Base-by-base conservation (phyloP, 192 early-diverging fungal species). In the Coemansia sp. region DNA sequence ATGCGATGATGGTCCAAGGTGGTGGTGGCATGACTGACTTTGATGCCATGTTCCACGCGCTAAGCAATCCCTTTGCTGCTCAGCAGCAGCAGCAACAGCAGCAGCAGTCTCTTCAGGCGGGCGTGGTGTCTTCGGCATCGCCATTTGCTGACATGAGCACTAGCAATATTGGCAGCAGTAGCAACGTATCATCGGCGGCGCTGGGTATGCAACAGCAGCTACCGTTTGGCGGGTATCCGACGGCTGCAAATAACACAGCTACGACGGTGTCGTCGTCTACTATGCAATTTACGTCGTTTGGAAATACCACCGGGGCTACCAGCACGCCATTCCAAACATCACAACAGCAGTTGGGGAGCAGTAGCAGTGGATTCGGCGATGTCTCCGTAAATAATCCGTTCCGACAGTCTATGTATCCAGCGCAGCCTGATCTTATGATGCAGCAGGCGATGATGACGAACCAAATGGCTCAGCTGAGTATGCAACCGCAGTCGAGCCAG, bases 361-460 rank as follows among this genome's bases (percentile, higher is more conserved):
- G 27, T 44, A n/a, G 31, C 46, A 48, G 59, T 11, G 62, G 59
- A 36, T 59, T 59, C 36, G 65, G 36, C 62, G 59, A 54, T 39
- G 79, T 77, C 6, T 70, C 79, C 17, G 74, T 68, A 40, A 81
- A 81, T 50, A 81, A 81, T 44, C 79, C 79, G 42, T 81, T 81
- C 54, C 72, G 79, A 2, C 79, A 81, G 61, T 81, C 79, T 29
- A 81, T 81, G 79, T 81, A 65, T 48, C 79, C 79, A 36, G 37
- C 63, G 2, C 69, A 72, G 56, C 33, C 51, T 2, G 59, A 75
- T 9, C 45, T 36, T 21, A 36, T 39, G 17, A 46, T 64, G 39
- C 79, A 81, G 65, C 70, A 68, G 63, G 64, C 68, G 29, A 3
- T 64, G 45, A 42, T 76, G 51, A 54, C 60, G 19, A 69, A 44